Base-by-base conservation (phyloP, 805 yeast species). In the Hanseniaspora mollemarum region DNA sequence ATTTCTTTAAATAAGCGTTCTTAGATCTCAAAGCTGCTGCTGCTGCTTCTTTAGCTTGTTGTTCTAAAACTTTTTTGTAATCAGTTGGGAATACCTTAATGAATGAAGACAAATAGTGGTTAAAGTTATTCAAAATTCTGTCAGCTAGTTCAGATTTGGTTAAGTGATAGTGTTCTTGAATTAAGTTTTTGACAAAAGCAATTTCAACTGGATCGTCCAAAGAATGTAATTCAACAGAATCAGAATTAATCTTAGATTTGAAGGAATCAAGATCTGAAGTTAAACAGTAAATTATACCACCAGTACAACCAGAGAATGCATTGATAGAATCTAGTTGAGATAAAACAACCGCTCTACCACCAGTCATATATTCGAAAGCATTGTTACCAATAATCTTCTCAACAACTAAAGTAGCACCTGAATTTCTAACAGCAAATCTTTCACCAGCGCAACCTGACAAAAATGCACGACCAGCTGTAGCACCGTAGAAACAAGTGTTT, bases 351-450 rank as follows among this genome's bases (percentile, higher is more conserved):
- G 92, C 95, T 61, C 97, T 80, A 65, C 98, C 98, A 67, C 98
- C 97, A 59, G 97, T 88, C 98, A 90, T 90, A 71, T 90, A 90
- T 71, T 90, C 98, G 71, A 96, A 90, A 48, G 98, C 98, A 67
- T 90, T 96, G 67, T 90, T 96, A 72, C 98, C 98, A 56, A 85
- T 81, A 53, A 70, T 63, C 63, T 95, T 96, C 69, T 90, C 98
- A 57, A 87, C 87, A 55, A 92, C 96, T 56, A 95, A 92, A 51
- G 83, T 83, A 39, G 97, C 97, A 68, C 98, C 98, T 28, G 97
- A 92, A 76, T 90, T 90, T 73, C 98, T 84, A 54, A 90, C 98
- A 18, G 94, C 95, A 67, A 90, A 90, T 68, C 98, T 81, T 73
- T 90, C 98, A 56, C 98, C 97, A 37, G 96, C 97, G 67, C 88